These are phyloP conservation scores for Aspergillus cristatus DNA, from an alignment of 495 filamentous ascomycete species.

Conservation along the genomic window DNA sequence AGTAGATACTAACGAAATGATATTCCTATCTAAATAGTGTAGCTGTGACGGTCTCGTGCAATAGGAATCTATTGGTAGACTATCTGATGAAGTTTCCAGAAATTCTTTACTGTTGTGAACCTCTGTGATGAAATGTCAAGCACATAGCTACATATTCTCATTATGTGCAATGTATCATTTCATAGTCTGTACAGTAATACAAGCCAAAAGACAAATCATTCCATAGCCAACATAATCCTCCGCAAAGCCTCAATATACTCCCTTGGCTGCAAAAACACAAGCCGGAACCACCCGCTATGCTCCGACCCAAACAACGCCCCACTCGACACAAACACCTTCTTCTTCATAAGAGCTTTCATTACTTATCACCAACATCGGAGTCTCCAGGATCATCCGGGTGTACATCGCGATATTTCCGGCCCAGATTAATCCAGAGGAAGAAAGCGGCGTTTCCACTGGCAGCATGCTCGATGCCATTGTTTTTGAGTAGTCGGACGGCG, in stretches of 20 bases:
- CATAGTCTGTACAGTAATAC: no score
- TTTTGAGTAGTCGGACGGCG: background rate
- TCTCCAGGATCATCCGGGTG: constrained; percentile 15
- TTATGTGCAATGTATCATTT: no score
- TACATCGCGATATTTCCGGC: constrained; percentile 23
- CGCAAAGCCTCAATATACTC: constrained; percentile 32
- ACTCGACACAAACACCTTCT: constrained; percentile 35
- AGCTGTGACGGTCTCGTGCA: no score
- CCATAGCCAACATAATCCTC: constrained; percentile 29
- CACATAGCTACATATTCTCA: no score
- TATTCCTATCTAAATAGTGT: no score
- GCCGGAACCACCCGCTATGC: constrained; percentile 40
- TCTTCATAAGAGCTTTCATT: constrained; percentile 24
- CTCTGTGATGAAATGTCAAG: no score
- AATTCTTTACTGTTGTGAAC: no score
- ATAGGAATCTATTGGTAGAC: no score
- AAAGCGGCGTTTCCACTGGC: constrained; percentile 40
- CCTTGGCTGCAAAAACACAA: constrained; percentile 39
- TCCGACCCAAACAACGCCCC: constrained; percentile 36
- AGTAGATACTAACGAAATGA: no score
- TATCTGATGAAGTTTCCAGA: no score
- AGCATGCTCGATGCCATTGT: background rate
- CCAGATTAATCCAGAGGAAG: constrained; percentile 53
- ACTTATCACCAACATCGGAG: constrained; percentile 15
- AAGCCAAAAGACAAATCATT: no score